Base-by-base conservation (phyloP, 78 protist species). In the Planoprotostelium fungivorum region DNA sequence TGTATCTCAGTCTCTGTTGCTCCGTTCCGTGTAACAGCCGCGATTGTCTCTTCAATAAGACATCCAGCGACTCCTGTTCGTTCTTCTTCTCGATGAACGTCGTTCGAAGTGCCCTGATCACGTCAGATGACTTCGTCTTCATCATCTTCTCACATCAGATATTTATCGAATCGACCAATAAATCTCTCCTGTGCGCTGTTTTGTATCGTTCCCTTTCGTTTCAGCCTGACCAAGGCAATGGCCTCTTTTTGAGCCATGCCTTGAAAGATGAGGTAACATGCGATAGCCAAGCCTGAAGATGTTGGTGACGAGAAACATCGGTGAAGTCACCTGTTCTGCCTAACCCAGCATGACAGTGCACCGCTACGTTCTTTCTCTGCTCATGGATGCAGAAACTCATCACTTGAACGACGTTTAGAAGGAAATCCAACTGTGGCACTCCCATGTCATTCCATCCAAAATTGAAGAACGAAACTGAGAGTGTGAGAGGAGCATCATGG, bases 381-480 rank as follows among this genome's bases (percentile, higher is more conserved):
- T 36, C 28, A 34, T 34, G 23, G 16, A 87, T 39, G 9, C 34
- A 23, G 38, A 23, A 88, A 36, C 36, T 34, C 85, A 88, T 63
- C 36, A 88, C 83, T 38, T 88, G 90, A 0, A 88, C 90, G 25
- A 88, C 73, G 86, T 88, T 34, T 0, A 88, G 25, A 0, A 37
- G n/a, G 86, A 36, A 84, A 28, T 83, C 85, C 73, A 63, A n/a
- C 0, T 29, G 38, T 1, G 90, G 90, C 23, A 37, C 39, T 0
- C 63, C 35, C 90, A 88, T 88, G 86, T 88, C 90, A 0, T 5
- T 34, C 90, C 90, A 88, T 0, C 90, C 90, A 38, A 88, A 37
- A 1, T 84, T 63, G 85, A 38, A 88, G 36, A 63, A 63, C 31
- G 39, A 29, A 34, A 88, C 90, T 88, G 85, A 1, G 1, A 1